Evolutionary conservation across 441 rosid species (phyloP).

Genomic region (Arabidopsis lyrata): DNA sequence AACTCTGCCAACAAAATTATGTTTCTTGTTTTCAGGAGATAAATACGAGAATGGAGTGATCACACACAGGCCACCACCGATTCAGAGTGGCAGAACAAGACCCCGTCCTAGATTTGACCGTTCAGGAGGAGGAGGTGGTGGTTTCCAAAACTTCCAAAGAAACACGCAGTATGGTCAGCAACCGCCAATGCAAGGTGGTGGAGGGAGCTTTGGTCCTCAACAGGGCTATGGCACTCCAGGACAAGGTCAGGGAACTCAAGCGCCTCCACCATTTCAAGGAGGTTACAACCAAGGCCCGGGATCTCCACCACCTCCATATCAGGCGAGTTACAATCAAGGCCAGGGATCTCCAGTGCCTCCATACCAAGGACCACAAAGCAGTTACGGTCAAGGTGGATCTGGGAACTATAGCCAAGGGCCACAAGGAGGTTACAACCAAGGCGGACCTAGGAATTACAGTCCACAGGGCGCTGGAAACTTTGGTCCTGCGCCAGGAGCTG

Average conservation of each 20-base stretch:
- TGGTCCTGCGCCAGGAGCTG: slow-evolving; percentile 45
- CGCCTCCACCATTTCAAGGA: slow-evolving; percentile 42
- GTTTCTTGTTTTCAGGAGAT: slow-evolving; percentile 62
- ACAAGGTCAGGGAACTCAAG: slow-evolving; percentile 47
- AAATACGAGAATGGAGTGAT: slow-evolving; percentile 84
- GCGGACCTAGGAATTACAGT: slow-evolving; percentile 47
- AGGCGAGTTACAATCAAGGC: slow-evolving; percentile 47
- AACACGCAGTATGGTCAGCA: slow-evolving; percentile 49
- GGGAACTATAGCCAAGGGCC: slow-evolving; percentile 42
- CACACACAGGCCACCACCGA: slow-evolving; percentile 82
- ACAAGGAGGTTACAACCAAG: slow-evolving; percentile 47
- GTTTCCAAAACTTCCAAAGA: slow-evolving; percentile 53
- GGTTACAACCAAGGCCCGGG: slow-evolving; percentile 41
- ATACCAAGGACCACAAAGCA: slow-evolving; percentile 44
- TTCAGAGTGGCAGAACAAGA: slow-evolving; percentile 55
- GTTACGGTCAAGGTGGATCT: slow-evolving; percentile 36
- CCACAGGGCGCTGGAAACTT: slow-evolving; percentile 51
- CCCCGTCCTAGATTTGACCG: slow-evolving; percentile 51
- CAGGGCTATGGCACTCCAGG: slow-evolving; percentile 52
- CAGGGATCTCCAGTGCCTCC: slow-evolving; percentile 48
- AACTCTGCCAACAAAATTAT: neutral
- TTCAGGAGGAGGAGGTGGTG: slow-evolving; percentile 44
- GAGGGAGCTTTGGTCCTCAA: slow-evolving; percentile 55
- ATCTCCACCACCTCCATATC: slow-evolving; percentile 44
- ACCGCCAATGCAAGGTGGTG: slow-evolving; percentile 57